phyloP scores from a whole-genome alignment of 1,284 basidiomycete species.

The Tetrapyrgos nigripes region DNA sequence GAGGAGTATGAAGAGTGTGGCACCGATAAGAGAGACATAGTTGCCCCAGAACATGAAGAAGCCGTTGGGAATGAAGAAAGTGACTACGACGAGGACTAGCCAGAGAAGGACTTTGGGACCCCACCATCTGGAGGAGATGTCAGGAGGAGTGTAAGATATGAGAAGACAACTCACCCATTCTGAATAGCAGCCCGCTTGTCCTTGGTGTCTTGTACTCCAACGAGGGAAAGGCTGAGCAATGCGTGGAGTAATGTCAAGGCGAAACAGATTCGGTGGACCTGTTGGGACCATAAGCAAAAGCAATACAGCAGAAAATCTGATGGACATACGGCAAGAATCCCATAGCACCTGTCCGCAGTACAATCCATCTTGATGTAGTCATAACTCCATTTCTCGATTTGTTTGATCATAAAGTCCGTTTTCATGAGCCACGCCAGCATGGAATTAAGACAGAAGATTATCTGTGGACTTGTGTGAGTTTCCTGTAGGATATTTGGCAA shows the following conservation, averaged over 20 bases:
- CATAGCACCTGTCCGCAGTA: constrained; percentile 92
- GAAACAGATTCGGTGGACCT: constrained; percentile 98
- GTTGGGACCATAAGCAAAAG: constrained; percentile 11
- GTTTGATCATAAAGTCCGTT: constrained; percentile 86
- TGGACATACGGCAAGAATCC: constrained; percentile 87
- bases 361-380: constrained; percentile 99
- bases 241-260: constrained; percentile 91
- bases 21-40: constrained; percentile 90
- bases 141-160: neutral
- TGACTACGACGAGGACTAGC: constrained; percentile 78
- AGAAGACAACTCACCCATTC: constrained; percentile 78
- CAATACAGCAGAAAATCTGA: neutral
- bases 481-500: too few species aligned
- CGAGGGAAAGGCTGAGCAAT: constrained; percentile 78
- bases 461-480: constrained; percentile 46
- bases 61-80: constrained; percentile 93
- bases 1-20: constrained; percentile 94
- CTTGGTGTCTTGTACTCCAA: constrained; percentile 90
- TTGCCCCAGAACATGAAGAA: constrained; percentile 99
- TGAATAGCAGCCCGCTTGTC: constrained; percentile 94
- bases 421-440: constrained; percentile 97
- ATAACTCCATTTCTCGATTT: constrained; percentile 92
- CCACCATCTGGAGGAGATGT: constrained; percentile 81
- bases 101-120: constrained; percentile 94
- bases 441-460: constrained; percentile 97